Conservation (phyloP, 495 filamentous ascomycete species). For the Tirmania nivea region DNA sequence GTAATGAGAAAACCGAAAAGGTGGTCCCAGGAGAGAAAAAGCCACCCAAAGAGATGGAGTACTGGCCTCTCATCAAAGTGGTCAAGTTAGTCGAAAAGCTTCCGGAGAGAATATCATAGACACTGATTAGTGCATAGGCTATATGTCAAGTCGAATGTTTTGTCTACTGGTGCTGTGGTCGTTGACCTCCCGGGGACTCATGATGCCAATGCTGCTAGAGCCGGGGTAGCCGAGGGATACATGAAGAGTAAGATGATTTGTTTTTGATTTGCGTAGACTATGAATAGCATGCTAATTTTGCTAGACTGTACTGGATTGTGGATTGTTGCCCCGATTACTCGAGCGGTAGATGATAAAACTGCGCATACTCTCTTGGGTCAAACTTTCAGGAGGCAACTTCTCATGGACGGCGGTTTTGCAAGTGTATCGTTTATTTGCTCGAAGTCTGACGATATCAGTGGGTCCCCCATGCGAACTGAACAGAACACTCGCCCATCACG, state of each 20-base stretch:
- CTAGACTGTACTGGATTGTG: slow-evolving; percentile 27
- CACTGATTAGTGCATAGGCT: slow-evolving; percentile 29
- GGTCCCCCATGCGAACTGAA: neutral
- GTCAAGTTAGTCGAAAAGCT: slow-evolving; percentile 18
- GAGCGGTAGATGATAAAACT: slow-evolving; percentile 44
- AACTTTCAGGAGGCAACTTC: slow-evolving; percentile 40
- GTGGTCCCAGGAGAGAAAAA: slow-evolving; percentile 19
- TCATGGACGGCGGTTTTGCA: slow-evolving; percentile 37
- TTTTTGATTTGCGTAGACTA: slow-evolving; percentile 3
- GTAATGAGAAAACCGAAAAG: slow-evolving; percentile 17
- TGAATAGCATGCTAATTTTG: neutral
- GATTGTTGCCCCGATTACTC: slow-evolving; percentile 43
- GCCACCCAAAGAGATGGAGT: slow-evolving; percentile 26
- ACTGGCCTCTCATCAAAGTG: slow-evolving; percentile 46
- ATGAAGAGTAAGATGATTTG: slow-evolving; percentile 30
- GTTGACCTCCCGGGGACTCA: slow-evolving; percentile 46
- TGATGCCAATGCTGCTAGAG: slow-evolving; percentile 43
- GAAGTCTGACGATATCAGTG: slow-evolving; percentile 44
- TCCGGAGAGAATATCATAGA: neutral
- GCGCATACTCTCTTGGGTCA: slow-evolving; percentile 39
- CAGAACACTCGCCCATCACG: neutral
- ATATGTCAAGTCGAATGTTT: slow-evolving; percentile 31
- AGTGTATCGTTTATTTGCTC: slow-evolving; percentile 43
- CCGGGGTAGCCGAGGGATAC: slow-evolving; percentile 37
- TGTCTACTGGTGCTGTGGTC: slow-evolving; percentile 40